phyloP scores from a whole-genome alignment of 75 land plant genomes.

The Larix kaempferi region DNA sequence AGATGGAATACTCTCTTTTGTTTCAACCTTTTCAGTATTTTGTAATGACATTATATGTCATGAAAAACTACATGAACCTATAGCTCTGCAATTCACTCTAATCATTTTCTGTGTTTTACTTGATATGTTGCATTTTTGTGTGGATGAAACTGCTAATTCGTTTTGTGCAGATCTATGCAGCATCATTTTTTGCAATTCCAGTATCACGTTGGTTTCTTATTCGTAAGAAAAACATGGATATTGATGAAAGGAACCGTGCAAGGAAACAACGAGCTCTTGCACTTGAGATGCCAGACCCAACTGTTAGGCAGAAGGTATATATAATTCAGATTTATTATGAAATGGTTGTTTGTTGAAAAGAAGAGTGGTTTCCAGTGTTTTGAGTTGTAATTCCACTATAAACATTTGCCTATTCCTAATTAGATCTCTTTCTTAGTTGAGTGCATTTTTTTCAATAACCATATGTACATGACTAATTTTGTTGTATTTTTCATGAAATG shows the following conservation, averaged over 20 bases:
- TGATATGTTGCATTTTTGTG: background rate
- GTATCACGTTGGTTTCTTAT: slow-evolving; percentile 73
- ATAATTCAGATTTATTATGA: background rate
- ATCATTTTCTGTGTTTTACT: background rate
- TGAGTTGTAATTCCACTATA: background rate
- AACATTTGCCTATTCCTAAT: background rate
- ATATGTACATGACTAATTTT: background rate
- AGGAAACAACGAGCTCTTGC: slow-evolving; percentile 48
- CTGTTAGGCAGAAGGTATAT: slow-evolving; percentile 70
- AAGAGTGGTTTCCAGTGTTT: background rate
- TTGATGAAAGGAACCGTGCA: slow-evolving; percentile 67
- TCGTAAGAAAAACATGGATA: slow-evolving; percentile 58
- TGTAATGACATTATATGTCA: background rate
- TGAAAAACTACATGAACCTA: background rate
- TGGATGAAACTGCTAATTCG: background rate
- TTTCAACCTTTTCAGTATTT: background rate
- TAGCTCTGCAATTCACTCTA: background rate
- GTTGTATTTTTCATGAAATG: slow-evolving; percentile 12
- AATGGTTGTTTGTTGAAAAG: background rate
- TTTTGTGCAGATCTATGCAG: slow-evolving; percentile 76
- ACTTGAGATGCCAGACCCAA: slow-evolving; percentile 58
- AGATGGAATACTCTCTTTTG: background rate
- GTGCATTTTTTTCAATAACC: background rate
- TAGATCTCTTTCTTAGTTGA: background rate
- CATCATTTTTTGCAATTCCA: slow-evolving; percentile 92